Evolutionary conservation across 2,329 filamentous ascomycete species (phyloP), one percentile per base, ranked within the genome.

Genomic region (Aspergillus sp.): DNA sequence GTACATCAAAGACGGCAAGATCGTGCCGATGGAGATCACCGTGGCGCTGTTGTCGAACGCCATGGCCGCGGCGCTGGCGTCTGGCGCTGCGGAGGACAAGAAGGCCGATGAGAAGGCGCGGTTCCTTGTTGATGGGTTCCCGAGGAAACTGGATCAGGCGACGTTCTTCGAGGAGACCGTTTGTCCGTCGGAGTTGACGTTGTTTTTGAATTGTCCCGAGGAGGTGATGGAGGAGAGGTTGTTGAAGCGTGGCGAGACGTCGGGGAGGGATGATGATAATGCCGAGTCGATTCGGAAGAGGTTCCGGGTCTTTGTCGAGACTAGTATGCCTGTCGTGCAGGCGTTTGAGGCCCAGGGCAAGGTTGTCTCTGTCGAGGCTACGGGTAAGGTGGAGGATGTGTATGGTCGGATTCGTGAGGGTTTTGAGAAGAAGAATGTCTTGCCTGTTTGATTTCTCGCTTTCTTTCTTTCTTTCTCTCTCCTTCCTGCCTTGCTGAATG

Each of bases 1-100:
- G 58, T 90, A 93, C 74, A 98, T 98, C 76, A 87, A 85, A 64
- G 85, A 98, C 66, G 93, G 93, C 49, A 82, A 82, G 58, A 98
- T 98, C 68, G 93, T 98, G 53, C 93, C 93, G n/a, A 94, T 95
- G 88, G 91, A 97, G 69, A 89, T 97, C 43, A 98, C 93, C 4
- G 85, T 98, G 49, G 85, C 90, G 60, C 73, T 98, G 33, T 79
- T 98, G 39, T 90, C 96, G 72, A 94, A 95, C 69, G 88, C 90
- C 48, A 97, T 98, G 88, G 77, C 76, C 47, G 81, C 78, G 6
- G 76, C 79, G 8, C 80, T 95, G 44, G 63, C 75, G 47, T 70
- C 75, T 47, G 68, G 73, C 5, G 59, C 63, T 44, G 52, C 55
- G n/a, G 52, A 58, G 53, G 45, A 54, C 49, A 19, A 19, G 19